phyloP scores from a whole-genome alignment of 202 grass and related monocot genomes.

The Hordeum pubiflorum region DNA sequence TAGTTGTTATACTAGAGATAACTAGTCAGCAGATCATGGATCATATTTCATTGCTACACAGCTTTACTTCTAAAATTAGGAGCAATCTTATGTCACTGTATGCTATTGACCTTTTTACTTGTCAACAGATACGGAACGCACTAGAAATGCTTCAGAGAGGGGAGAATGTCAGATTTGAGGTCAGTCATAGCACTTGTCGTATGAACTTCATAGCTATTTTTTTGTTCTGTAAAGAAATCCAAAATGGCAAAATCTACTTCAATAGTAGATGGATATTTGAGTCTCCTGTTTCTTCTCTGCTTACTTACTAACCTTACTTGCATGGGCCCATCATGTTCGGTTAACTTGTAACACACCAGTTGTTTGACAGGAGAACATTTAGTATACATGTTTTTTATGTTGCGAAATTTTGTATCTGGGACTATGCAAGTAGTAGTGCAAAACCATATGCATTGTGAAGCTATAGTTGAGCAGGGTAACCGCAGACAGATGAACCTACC shows the following conservation, averaged over 20 bases:
- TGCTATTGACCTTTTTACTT: slow-evolving; percentile 23
- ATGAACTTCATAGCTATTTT: not conserved
- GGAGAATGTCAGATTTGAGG: slow-evolving; percentile 79
- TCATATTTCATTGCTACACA: not conserved
- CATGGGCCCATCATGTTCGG: not conserved
- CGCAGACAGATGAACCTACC: not conserved
- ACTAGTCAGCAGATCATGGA: not conserved
- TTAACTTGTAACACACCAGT: not conserved
- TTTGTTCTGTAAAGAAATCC: not conserved
- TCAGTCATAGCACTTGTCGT: slow-evolving; percentile 20
- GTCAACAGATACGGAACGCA: slow-evolving; percentile 73
- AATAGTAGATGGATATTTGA: not conserved
- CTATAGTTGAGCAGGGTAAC: not conserved
- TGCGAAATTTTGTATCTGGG: not conserved
- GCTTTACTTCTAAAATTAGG: not conserved
- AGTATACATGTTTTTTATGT: not conserved
- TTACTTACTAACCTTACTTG: not conserved
- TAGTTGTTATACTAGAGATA: not conserved
- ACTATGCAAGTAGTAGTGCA: not conserved
- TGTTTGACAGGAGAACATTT: not conserved
- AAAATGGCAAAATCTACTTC: not conserved
- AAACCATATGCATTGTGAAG: not conserved
- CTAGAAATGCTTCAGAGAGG: slow-evolving; percentile 69
- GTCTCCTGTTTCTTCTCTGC: not conserved
- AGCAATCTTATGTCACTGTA: not conserved